Conservation (phyloP, 768 basidiomycete species). For the Russula virescens region DNA sequence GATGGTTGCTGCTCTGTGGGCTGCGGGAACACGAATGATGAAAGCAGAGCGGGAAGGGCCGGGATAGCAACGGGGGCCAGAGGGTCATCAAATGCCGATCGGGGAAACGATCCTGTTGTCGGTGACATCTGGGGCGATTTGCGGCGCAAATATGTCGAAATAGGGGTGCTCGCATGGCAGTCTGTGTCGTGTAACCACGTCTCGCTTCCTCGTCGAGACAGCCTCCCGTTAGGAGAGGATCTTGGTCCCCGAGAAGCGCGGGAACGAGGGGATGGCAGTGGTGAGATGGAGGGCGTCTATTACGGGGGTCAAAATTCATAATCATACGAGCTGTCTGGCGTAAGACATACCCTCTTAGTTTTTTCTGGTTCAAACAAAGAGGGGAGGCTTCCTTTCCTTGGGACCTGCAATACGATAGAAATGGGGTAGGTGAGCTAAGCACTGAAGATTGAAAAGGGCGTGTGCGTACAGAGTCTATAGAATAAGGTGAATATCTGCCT, state of each 20-base stretch:
- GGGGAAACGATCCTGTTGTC: conserved; percentile 40
- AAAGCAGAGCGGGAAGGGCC: conserved; percentile 51
- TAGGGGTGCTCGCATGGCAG: conserved; percentile 48
- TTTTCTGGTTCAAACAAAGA: conserved; percentile 25
- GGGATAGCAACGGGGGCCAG: conserved; percentile 56
- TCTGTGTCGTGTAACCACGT: conserved; percentile 30
- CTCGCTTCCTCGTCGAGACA: conserved; percentile 24
- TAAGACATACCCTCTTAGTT: conserved; percentile 28
- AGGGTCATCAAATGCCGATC: conserved; percentile 30
- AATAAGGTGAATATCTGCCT: conserved; percentile 32
- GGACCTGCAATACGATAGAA: conserved; percentile 21
- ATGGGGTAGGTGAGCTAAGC: neutral
- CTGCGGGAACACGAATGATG: conserved; percentile 29
- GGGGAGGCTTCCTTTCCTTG: conserved; percentile 31
- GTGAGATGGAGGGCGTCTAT: conserved; percentile 31
- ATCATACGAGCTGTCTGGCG: neutral
- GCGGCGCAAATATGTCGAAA: conserved; percentile 74
- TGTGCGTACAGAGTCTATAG: conserved; percentile 29
- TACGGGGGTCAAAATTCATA: neutral
- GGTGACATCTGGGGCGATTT: conserved; percentile 69
- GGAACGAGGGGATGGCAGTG: conserved; percentile 25
- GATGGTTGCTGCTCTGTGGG: neutral
- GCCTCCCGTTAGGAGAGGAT: conserved; percentile 10
- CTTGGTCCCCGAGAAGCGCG: conserved; percentile 22
- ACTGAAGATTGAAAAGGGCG: neutral